Base-by-base conservation (phyloP, 1,139 yeast species). In the Debaryomycetaceae sp. region DNA sequence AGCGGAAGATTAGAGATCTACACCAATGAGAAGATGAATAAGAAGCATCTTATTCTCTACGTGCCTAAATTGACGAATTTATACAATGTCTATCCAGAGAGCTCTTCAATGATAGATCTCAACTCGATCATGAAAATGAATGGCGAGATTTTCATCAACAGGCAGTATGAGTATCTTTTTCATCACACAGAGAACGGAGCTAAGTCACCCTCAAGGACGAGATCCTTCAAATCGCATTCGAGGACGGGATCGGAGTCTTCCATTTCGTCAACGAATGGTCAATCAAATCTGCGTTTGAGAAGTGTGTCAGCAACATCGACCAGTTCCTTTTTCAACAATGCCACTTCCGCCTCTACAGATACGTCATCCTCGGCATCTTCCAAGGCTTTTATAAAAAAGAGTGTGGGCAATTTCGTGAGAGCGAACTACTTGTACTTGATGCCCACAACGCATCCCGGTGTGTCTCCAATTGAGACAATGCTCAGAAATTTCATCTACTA, bases 391-490 rank as follows among this genome's bases (percentile, higher is more conserved):
- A 49, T 60, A 41, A 63, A 65, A 50, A 67, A 67, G 50, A 62
- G 65, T 40, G 47, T 52, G 38, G 56, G 54, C 47, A 58, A 60
- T 44, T 77, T 63, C 54, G 74, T 59, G 29, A 62, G 53, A 41
- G 68, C 70, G 44, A 61, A 61, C 55, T 76, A 56, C 59, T 64
- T 68, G 52, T 80, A 65, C 58, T 65, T 80, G 48, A 76, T 80
- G 69, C 84, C 84, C 2, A 69, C 68, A 31, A 50, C 75, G 6
- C 84, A 80, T 55, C 80, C 83, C 0, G 81, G 82, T 11, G 83
- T 80, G 9, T 64, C 68, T 36, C 78, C 78, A n/a, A 65, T 74
- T 24, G 84, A 80, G 57, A 80, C 80, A 31, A 78, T 79, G 83
- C 66, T 80, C 40, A 65, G 84, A 46, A 67, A 76, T 54, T 68